Conservation (phyloP, 1,139 yeast genomes). For the Kodamaea arcana region DNA sequence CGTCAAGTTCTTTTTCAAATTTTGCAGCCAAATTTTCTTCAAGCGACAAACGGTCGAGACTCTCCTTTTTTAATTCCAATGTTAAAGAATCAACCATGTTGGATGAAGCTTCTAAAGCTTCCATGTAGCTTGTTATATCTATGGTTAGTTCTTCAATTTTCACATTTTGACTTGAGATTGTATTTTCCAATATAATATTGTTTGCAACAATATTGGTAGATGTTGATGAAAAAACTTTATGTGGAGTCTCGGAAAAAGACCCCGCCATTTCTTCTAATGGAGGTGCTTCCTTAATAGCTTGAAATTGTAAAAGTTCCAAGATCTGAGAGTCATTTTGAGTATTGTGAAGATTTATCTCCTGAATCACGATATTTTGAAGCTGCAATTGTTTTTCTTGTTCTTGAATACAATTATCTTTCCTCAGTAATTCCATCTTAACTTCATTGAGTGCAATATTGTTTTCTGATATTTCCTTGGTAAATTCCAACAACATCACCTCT, state of each 20-base stretch:
- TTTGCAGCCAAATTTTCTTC: neutral
- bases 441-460: too few species aligned
- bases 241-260: too few species aligned
- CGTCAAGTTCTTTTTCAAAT: slow-evolving; percentile 1
- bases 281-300: too few species aligned
- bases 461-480: slow-evolving; percentile 11
- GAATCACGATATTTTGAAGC: too few species aligned
- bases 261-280: too few species aligned
- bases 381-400: too few species aligned
- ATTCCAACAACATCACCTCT: slow-evolving; percentile 11
- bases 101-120: neutral
- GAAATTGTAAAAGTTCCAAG: too few species aligned
- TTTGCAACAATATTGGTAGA: too few species aligned
- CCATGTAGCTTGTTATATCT: neutral
- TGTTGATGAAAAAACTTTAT: too few species aligned
- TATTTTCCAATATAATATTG: too few species aligned
- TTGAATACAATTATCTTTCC: too few species aligned
- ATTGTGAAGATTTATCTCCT: neutral
- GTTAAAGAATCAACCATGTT: neutral
- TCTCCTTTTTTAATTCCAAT: neutral
- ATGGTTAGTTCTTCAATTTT: neutral
- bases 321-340: slow-evolving; percentile 1
- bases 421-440: too few species aligned
- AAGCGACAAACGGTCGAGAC: neutral
- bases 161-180: neutral